Conservation (phyloP, 768 basidiomycete genomes). For the Russula brevipes region DNA sequence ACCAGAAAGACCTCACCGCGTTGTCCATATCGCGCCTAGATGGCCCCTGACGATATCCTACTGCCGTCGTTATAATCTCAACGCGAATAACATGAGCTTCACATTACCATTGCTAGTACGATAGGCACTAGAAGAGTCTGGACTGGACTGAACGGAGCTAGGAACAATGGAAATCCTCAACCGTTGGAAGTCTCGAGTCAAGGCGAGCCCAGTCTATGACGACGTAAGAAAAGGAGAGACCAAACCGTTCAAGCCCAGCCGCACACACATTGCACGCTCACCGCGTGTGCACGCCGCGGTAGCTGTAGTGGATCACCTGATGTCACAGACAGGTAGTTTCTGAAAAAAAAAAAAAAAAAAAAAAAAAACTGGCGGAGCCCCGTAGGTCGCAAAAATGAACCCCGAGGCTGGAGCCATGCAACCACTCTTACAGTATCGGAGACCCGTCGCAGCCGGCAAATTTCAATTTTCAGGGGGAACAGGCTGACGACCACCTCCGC, state of each 20-base stretch:
- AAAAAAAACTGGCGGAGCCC: too few relatives aligned
- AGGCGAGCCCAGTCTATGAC: too few relatives aligned
- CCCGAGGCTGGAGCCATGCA: constrained; percentile 20
- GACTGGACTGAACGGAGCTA: not conserved
- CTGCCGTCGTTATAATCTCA: not conserved
- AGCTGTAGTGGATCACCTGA: too few relatives aligned
- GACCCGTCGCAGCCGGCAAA: constrained; percentile 28
- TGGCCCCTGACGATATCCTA: not conserved
- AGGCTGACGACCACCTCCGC: constrained; percentile 25
- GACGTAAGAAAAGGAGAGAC: not conserved
- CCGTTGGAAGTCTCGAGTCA: not conserved
- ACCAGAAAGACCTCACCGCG: not conserved
- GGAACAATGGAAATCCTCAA: constrained; percentile 6
- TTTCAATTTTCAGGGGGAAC: constrained; percentile 26
- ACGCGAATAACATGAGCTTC: not conserved
- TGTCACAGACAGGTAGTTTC: not conserved
- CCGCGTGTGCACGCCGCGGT: too few relatives aligned
- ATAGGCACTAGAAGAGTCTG: not conserved
- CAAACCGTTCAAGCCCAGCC: not conserved
- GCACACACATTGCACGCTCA: not conserved
- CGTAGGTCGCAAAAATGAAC: not conserved
- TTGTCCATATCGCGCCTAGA: not conserved
- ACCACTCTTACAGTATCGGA: constrained; percentile 31
- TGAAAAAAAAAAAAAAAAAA: not conserved
- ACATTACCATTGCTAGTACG: not conserved